Base-by-base conservation (phyloP, 306 rosid species). In the Fragaria nilgerrensis region DNA sequence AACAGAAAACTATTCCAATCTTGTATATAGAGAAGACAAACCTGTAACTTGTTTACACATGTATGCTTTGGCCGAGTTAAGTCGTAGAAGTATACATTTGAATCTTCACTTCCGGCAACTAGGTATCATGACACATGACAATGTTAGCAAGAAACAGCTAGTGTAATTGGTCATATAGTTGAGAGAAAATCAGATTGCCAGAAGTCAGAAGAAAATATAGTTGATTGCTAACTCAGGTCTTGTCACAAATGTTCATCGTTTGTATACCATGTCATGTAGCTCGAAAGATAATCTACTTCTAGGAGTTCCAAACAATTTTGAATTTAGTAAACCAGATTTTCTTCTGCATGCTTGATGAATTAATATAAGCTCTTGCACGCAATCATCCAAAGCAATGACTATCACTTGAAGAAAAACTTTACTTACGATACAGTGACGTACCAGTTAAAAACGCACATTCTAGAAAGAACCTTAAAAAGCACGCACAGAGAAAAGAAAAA, bases 41-140 rank as follows among this genome's bases (percentile, higher is more conserved):
- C 97, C 99, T 95, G 99, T 75, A 92, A 87, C 91, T 95, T 90
- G 97, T 95, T 95, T 72, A 92, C 99, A 77, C 99, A 95, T 15
- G 99, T 91, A 81, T 91, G 90, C 84, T 76, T 91, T 7, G 99
- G 97, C 77, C 95, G 89, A 16, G 99, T 95, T 68, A 92, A 84
- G 85, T 95, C 97, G 62, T 95, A 95, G 90, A 95, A 95, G 84
- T 95, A 95, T 55, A 95, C 99, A 83, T 91, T 95, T 81, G 97
- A 90, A 87, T 95, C 99, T 84, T 95, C 99, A 82, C 97, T 95
- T 84, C 99, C 99, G 68, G 97, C 80, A 80, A 95, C 99, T 95
- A 64, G 84, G 68, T 64, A 78, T 76, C 68, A 41, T 59, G 84
- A 78, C 41, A 79, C 61, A 75, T 67, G 82, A 72, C 39, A 45